Evolutionary conservation across 106 monocot species (phyloP).

Genomic region (Agapanthus africanus): DNA sequence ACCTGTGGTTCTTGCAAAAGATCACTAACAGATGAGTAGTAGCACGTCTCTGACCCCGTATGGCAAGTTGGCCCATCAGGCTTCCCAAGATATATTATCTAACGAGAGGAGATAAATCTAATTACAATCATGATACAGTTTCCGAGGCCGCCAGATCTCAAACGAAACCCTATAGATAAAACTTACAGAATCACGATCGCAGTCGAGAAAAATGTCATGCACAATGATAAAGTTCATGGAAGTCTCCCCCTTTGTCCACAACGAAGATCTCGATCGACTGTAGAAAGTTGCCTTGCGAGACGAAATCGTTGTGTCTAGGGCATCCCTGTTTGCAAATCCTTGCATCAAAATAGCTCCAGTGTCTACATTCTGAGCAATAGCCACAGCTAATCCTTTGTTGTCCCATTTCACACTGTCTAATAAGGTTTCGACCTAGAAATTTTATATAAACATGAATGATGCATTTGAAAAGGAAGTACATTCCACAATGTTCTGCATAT

Average conservation of each 20-base stretch:
- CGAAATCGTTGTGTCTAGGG: slow-evolving; percentile 65
- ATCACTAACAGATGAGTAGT: slow-evolving; percentile 68
- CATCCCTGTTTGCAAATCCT: slow-evolving; percentile 86
- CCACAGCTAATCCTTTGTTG: slow-evolving; percentile 75
- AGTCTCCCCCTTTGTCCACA: slow-evolving; percentile 98
- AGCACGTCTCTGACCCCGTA: slow-evolving; percentile 87
- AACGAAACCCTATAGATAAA: background rate
- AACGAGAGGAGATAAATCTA: slow-evolving; percentile 8
- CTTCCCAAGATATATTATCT: slow-evolving; percentile 94
- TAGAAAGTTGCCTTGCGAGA: slow-evolving; percentile 88
- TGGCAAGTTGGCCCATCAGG: slow-evolving; percentile 97
- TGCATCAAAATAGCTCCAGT: slow-evolving; percentile 98
- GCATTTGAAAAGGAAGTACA: no score
- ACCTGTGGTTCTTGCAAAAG: slow-evolving; percentile 55
- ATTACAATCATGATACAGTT: background rate
- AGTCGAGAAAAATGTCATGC: slow-evolving; percentile 91
- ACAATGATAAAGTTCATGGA: slow-evolving; percentile 93
- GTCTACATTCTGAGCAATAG: slow-evolving; percentile 88
- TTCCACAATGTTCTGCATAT: no score
- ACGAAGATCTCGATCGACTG: slow-evolving; percentile 75
- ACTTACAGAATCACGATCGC: slow-evolving; percentile 91
- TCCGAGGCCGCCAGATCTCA: no score
- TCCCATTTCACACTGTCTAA: slow-evolving; percentile 84
- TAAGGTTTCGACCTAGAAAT: slow-evolving; percentile 42
- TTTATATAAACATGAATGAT: no score